These are phyloP conservation scores for Picea sitchensis DNA, from an alignment of 75 land plant genomes.

Conservation along the genomic window DNA sequence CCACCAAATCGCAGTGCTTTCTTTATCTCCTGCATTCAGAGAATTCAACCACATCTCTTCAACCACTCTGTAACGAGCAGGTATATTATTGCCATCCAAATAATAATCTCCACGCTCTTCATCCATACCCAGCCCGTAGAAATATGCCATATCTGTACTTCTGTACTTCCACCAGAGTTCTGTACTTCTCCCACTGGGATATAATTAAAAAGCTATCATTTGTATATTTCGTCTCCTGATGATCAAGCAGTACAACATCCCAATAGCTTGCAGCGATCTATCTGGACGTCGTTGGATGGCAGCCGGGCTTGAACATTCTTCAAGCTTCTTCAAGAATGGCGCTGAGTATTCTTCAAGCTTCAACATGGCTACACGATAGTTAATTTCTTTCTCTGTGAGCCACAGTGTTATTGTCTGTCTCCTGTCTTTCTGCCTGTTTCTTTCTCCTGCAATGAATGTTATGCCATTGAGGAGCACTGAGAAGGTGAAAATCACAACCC, in stretches of 20 bases:
- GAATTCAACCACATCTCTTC: neutral
- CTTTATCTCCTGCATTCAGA: neutral
- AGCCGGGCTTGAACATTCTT: neutral
- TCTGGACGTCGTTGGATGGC: neutral
- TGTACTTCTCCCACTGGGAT: neutral
- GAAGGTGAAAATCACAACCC: neutral
- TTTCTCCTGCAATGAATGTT: neutral
- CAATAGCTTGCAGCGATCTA: constrained; percentile 4
- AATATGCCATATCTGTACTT: neutral
- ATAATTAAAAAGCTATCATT: neutral
- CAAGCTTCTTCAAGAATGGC: no score
- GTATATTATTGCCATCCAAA: neutral
- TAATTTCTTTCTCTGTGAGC: neutral
- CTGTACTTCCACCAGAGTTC: constrained; percentile 1
- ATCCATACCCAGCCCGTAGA: neutral
- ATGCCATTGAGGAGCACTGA: neutral
- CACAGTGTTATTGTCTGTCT: neutral
- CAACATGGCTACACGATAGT: neutral
- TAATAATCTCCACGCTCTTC: neutral
- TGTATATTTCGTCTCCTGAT: neutral
- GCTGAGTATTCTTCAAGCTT: constrained; percentile 9
- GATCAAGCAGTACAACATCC: neutral
- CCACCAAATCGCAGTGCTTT: neutral
- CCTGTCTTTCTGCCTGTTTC: neutral
- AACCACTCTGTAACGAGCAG: neutral